Percentiles rank a stretch among this genome's conserved stretches.
These are phyloP conservation scores for Puccinellia tenuiflora DNA, from an alignment of 176 grass and related monocot species.

Conservation along the genomic window DNA sequence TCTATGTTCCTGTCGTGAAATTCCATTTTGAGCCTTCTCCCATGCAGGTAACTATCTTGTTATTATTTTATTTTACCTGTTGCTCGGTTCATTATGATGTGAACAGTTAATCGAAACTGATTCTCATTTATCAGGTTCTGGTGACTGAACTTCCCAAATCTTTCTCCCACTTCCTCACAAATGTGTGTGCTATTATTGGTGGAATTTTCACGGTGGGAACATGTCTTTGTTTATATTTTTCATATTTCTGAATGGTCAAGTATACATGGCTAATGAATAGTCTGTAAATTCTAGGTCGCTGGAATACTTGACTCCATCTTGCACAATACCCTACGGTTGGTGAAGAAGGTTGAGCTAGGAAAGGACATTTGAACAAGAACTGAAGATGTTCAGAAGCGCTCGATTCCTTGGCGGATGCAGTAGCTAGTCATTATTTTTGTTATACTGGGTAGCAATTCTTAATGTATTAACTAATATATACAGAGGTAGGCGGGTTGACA, in stretches of 20 bases:
- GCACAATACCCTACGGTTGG: constrained; percentile 75
- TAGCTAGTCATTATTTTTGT: constrained; percentile 51
- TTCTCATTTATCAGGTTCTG: constrained; percentile 59
- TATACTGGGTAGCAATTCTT: constrained; percentile 24
- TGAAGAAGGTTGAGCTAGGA: constrained; percentile 93
- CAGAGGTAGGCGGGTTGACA: not conserved
- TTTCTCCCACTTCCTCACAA: constrained; percentile 97
- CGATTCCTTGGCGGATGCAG: not conserved
- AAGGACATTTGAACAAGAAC: constrained; percentile 57
- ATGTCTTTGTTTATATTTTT: not conserved
- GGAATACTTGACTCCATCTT: constrained; percentile 98
- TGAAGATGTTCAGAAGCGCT: not conserved
- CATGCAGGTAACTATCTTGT: constrained; percentile 69
- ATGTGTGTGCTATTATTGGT: constrained; percentile 95
- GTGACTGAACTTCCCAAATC: constrained; percentile 83
- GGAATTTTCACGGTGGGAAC: constrained; percentile 86
- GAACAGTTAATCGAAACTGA: not conserved
- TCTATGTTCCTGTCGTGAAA: constrained; percentile 86
- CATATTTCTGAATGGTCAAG: constrained; percentile 1
- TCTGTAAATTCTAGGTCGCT: constrained; percentile 61
- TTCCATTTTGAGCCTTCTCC: constrained; percentile 94
- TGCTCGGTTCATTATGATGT: not conserved
- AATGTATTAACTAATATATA: constrained; percentile 12
- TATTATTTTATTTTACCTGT: not conserved
- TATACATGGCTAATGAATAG: constrained; percentile 15